These are phyloP conservation scores for Aureobasidium sp. DNA, from an alignment of 2,329 filamentous ascomycete species.

Conservation along the genomic window DNA sequence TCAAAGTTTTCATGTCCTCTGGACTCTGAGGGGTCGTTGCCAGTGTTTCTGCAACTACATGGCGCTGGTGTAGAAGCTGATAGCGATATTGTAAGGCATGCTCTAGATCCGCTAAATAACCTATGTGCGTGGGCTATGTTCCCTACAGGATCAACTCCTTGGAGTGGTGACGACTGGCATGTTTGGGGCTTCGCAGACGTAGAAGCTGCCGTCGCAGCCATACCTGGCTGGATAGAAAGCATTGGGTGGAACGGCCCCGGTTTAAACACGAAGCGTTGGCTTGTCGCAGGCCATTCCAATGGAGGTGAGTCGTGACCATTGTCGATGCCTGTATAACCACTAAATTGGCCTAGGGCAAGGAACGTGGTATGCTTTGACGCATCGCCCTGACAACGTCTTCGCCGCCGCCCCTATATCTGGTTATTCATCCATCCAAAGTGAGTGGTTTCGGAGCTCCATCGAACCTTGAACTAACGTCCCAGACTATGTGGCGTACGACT, in stretches of 20 bases:
- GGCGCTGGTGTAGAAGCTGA: constrained; percentile 53
- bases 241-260: constrained; percentile 43
- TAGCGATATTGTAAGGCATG: constrained; percentile 38
- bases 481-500: constrained; percentile 51
- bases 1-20: constrained; percentile 22
- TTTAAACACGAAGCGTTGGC: constrained; percentile 42
- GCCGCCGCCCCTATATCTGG: constrained; percentile 52
- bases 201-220: constrained; percentile 44
- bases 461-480: background rate
- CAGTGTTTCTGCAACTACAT: constrained; percentile 48
- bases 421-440: constrained; percentile 51
- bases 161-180: constrained; percentile 58
- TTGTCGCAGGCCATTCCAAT: constrained; percentile 53
- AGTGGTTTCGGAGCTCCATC: constrained; percentile 19
- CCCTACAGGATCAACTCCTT: constrained; percentile 51
- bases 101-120: constrained; percentile 42
- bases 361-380: constrained; percentile 50
- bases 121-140: constrained; percentile 51
- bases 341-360: constrained; percentile 41
- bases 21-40: constrained; percentile 21
- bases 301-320: constrained; percentile 35
- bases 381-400: constrained; percentile 50
- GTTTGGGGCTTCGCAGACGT: constrained; percentile 52
- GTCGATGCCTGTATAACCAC: background rate
- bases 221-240: constrained; percentile 45